Conservation (phyloP, 1,284 basidiomycete genomes). For the Bjerkandera adusta region DNA sequence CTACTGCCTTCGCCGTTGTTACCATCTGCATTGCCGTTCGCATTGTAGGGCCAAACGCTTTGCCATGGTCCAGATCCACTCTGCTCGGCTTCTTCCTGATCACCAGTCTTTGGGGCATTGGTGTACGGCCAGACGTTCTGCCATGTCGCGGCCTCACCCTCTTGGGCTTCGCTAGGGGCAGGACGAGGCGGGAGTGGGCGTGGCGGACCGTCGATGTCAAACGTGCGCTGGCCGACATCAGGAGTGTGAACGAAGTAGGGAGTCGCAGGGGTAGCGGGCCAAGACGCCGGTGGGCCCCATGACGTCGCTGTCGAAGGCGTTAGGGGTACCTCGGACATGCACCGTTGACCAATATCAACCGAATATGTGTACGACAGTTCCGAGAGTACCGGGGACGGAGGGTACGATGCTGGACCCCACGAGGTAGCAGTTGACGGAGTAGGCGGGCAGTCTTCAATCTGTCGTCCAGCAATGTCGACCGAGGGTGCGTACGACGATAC, state of each 20-base stretch:
- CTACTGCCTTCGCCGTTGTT: too few species aligned
- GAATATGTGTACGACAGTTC: constrained; percentile 34
- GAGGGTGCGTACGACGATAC: constrained; percentile 26
- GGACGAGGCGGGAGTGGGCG: constrained; percentile 5
- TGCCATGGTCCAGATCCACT: not conserved
- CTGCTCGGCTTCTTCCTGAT: not conserved
- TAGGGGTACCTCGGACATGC: constrained; percentile 35
- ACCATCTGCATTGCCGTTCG: too few species aligned
- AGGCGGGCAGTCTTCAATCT: constrained; percentile 14
- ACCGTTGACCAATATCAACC: constrained; percentile 41
- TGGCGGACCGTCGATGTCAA: constrained; percentile 25
- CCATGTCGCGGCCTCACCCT: constrained; percentile 14
- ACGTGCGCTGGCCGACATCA: constrained; percentile 40
- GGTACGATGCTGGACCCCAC: constrained; percentile 32
- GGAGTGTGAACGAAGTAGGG: constrained; percentile 37
- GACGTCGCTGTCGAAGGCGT: constrained; percentile 41
- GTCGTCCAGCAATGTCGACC: constrained; percentile 36
- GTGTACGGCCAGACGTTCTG: constrained; percentile 24
- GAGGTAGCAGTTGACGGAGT: constrained; percentile 26
- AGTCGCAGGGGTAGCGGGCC: constrained; percentile 38
- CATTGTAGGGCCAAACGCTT: not conserved
- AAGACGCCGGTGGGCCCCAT: constrained; percentile 44
- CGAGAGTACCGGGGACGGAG: constrained; percentile 32
- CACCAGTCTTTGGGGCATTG: not conserved
- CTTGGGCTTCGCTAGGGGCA: not conserved